phyloP scores from a whole-genome alignment of 495 filamentous ascomycete species.

The Acidomyces sp. region DNA sequence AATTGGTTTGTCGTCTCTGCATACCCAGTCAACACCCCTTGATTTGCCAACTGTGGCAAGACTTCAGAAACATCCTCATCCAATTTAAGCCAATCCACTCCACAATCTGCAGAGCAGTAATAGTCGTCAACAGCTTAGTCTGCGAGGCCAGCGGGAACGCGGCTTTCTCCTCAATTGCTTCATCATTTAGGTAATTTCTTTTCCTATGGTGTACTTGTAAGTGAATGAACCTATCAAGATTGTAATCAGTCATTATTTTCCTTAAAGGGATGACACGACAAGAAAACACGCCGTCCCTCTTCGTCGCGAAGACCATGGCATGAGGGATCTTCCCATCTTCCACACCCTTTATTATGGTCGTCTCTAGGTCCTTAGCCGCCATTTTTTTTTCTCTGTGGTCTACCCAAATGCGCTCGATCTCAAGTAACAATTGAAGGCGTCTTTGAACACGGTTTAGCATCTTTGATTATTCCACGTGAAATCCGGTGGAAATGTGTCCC shows the following conservation, averaged over 20 bases:
- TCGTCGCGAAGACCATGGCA: slow-evolving; percentile 12
- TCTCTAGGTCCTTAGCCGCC: too few relatives aligned
- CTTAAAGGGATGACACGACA: not conserved
- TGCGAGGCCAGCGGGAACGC: slow-evolving; percentile 22
- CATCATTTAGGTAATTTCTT: slow-evolving; percentile 7
- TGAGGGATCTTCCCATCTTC: slow-evolving; percentile 16
- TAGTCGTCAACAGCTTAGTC: slow-evolving; percentile 27
- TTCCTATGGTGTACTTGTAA: slow-evolving; percentile 19
- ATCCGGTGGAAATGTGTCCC: too few relatives aligned
- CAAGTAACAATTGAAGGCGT: too few relatives aligned
- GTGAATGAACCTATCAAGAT: slow-evolving; percentile 17
- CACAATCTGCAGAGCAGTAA: slow-evolving; percentile 25
- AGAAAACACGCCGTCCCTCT: slow-evolving; percentile 6
- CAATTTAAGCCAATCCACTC: slow-evolving; percentile 24
- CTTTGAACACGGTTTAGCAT: too few relatives aligned
- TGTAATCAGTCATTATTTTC: not conserved
- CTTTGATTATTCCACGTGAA: too few relatives aligned
- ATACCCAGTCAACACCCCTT: slow-evolving; percentile 20
- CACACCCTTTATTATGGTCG: slow-evolving; percentile 9
- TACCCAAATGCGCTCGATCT: too few relatives aligned
- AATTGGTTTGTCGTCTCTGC: slow-evolving; percentile 14
- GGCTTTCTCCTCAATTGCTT: slow-evolving; percentile 18
- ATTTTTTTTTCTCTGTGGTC: too few relatives aligned
- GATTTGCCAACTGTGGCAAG: slow-evolving; percentile 23
- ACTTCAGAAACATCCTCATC: slow-evolving; percentile 24